These are phyloP conservation scores for Calonectria pauciramosa DNA, from an alignment of 2,329 filamentous ascomycete species.

Conservation along the genomic window DNA sequence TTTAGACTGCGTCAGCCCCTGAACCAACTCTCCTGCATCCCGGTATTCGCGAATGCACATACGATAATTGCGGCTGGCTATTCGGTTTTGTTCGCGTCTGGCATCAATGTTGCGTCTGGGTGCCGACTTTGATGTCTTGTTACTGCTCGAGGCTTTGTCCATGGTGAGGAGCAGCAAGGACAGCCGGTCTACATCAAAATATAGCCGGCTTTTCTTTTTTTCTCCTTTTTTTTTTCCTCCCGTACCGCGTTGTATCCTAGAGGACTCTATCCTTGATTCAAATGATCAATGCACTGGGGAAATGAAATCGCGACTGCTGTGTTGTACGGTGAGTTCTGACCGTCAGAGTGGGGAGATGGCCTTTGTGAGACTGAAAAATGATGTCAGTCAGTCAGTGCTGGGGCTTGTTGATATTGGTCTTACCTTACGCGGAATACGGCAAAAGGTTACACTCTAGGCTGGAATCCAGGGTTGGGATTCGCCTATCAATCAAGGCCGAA, in stretches of 20 bases:
- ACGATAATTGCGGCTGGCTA: conserved; percentile 50
- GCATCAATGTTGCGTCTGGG: conserved; percentile 42
- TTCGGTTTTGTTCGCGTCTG: conserved; percentile 46
- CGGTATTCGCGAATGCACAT: conserved; percentile 29
- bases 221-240: background rate
- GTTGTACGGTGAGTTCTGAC: background rate
- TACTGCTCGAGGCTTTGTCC: conserved; percentile 25
- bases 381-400: background rate
- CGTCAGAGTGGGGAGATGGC: background rate
- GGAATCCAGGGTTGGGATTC: background rate
- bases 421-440: background rate
- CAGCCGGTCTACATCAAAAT: background rate
- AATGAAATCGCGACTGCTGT: background rate
- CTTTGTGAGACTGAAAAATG: background rate
- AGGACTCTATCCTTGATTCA: background rate
- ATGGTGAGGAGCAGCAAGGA: conserved; percentile 15
- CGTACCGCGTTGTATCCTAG: no score
- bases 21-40: background rate
- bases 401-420: background rate
- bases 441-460: background rate
- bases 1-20: conserved; percentile 30
- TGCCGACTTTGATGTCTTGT: conserved; percentile 28
- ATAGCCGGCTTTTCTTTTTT: background rate
- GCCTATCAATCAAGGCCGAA: background rate
- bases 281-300: background rate